Percentiles rank a stretch among this genome's conserved stretches.
These are phyloP conservation scores for Paecilomyces sp. DNA, from an alignment of 2,329 filamentous ascomycete species.

Conservation along the genomic window DNA sequence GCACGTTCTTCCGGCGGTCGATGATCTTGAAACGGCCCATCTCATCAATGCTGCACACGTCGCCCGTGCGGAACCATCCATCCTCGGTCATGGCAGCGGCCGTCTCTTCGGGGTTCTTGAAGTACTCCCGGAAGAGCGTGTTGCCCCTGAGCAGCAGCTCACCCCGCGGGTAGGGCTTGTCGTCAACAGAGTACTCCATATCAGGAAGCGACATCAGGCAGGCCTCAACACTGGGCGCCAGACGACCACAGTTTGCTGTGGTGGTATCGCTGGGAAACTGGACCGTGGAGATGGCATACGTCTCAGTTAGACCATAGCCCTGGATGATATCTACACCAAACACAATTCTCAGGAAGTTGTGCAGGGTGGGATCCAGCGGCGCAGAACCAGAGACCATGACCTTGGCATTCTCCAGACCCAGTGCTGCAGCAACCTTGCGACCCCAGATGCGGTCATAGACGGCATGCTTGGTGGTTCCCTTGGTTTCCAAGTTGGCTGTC, in stretches of 20 bases:
- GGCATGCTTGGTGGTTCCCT: slow-evolving; percentile 57
- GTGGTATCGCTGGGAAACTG: slow-evolving; percentile 67
- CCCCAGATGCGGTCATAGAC: slow-evolving; percentile 69
- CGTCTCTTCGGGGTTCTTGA: slow-evolving; percentile 84
- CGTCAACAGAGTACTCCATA: slow-evolving; percentile 82
- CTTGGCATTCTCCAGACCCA: slow-evolving; percentile 68
- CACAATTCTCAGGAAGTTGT: slow-evolving; percentile 79
- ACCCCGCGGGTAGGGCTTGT: slow-evolving; percentile 83
- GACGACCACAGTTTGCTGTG: slow-evolving; percentile 72
- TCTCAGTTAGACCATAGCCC: slow-evolving; percentile 91
- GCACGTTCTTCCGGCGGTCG: slow-evolving; percentile 97
- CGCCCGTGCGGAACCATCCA: slow-evolving; percentile 96
- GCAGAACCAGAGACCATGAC: slow-evolving; percentile 83
- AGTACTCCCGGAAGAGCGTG: slow-evolving; percentile 79
- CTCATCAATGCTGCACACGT: slow-evolving; percentile 79
- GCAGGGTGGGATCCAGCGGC: slow-evolving; percentile 79
- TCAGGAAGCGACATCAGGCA: slow-evolving; percentile 85
- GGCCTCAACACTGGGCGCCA: slow-evolving; percentile 61
- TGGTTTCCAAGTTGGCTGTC: slow-evolving; percentile 66
- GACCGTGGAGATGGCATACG: slow-evolving; percentile 68
- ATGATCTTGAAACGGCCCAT: slow-evolving; percentile 86
- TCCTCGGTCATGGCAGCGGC: slow-evolving; percentile 72
- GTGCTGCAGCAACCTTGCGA: slow-evolving; percentile 72
- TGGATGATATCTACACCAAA: slow-evolving; percentile 74
- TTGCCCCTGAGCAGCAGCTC: slow-evolving; percentile 79